Percentiles rank a stretch among this genome's conserved stretches.
Evolutionary conservation across 495 filamentous ascomycete species (phyloP).

Genomic region (Penicillium chermesinum): DNA sequence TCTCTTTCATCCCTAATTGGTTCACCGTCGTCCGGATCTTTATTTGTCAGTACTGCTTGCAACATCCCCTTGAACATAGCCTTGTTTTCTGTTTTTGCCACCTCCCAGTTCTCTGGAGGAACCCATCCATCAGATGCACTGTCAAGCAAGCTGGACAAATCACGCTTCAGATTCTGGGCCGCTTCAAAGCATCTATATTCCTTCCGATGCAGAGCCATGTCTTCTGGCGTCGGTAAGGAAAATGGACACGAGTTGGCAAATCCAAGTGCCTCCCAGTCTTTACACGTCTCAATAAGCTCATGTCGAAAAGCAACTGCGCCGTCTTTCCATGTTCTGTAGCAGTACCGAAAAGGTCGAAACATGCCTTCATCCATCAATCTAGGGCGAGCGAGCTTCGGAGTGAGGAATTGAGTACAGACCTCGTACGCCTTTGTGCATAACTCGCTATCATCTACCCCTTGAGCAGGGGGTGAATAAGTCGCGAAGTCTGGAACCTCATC

Average conservation of each 20-base stretch:
- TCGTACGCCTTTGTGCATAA: conserved; percentile 30
- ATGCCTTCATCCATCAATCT: conserved; percentile 34
- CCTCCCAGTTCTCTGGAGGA: conserved; percentile 33
- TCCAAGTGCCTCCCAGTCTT: conserved; percentile 35
- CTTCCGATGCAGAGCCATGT: conserved; percentile 28
- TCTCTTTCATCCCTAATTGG: conserved; percentile 28
- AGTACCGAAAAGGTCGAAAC: conserved; percentile 39
- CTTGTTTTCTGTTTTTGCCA: conserved; percentile 24
- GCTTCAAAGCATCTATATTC: conserved; percentile 33
- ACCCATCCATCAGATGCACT: conserved; percentile 37
- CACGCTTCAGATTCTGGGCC: conserved; percentile 28
- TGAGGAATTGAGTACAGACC: conserved; percentile 24
- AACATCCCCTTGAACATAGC: conserved; percentile 32
- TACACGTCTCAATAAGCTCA: conserved; percentile 34
- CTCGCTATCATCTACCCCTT: conserved; percentile 7
- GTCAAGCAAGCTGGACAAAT: conserved; percentile 28
- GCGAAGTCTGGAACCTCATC: conserved; percentile 20
- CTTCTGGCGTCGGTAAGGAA: conserved; percentile 26
- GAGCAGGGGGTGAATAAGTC: conserved; percentile 42
- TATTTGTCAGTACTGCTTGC: conserved; percentile 26
- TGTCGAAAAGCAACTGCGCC: conserved; percentile 37
- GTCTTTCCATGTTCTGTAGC: conserved; percentile 42
- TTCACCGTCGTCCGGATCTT: conserved; percentile 24
- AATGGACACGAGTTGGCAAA: conserved; percentile 34
- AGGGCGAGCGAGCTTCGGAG: conserved; percentile 29